Evolutionary conservation across 768 basidiomycete genomes (phyloP), one percentile per base, ranked within the genome.

Genomic region (Mycena galopus): DNA sequence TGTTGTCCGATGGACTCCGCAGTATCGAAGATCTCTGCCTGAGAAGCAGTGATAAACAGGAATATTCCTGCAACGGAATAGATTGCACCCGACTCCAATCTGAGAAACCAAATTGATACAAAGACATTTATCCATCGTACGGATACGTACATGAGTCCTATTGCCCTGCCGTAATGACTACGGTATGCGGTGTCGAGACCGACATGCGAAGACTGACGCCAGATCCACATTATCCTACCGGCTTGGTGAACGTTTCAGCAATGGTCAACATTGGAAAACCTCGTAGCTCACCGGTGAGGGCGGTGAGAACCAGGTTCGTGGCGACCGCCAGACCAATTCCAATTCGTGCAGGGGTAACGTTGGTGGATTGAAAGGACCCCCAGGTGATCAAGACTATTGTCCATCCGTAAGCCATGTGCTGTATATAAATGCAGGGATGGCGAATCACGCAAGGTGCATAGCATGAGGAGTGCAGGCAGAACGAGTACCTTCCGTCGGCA

Each of bases 201-300:
- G 9, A 33, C 32, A 35, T 51, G 44, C 16, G n/a, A 12, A 14
- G 62, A 23, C 10, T 27, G 12, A 32, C 62, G 62, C 44, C 19
- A 16, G 10, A 50, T 51, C 62, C 62, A 63, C 33, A 44, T 25
- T 63, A 63, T 63, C 30, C 62, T 44, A 23, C 62, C 47, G 35
- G 62, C 62, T 63, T 21, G 1, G 7, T n/a, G 44, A 23, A 10
- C 7, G 14, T 17, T 4, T 63, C 16, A 39, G 27, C 17, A 14
- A 33, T 5, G 9, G 32, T 5, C 1, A 14, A 30, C 30, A 62
- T n/a, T 32, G 1, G 12, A 33, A 6, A n/a, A n/a, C n/a, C n/a
- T n/a, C n/a, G 6, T 21, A 16, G 23, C 3, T 27, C 2, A 23
- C 62, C 62, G 44, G 62, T 63, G 44, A 63, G 62, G 3, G 44